These are phyloP conservation scores for Boletus semigastroideus DNA, from an alignment of 1,284 basidiomycete species.

Conservation along the genomic window DNA sequence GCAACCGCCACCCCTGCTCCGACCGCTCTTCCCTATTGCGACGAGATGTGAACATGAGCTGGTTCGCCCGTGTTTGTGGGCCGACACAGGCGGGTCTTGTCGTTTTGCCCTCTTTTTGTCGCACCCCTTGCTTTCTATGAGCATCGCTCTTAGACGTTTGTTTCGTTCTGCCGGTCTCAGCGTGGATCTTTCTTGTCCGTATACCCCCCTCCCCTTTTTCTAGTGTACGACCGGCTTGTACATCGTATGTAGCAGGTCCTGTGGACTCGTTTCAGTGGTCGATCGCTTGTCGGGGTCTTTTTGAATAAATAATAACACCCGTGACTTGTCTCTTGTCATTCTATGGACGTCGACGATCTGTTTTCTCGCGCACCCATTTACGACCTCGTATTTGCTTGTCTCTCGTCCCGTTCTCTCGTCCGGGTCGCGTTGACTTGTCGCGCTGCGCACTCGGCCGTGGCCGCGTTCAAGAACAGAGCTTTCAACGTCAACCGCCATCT, in stretches of 20 bases:
- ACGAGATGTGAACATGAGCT: slow-evolving; percentile 22
- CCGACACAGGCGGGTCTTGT: slow-evolving; percentile 31
- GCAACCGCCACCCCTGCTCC: slow-evolving; percentile 35
- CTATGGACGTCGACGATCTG: slow-evolving; percentile 9
- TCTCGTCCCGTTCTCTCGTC: slow-evolving; percentile 20
- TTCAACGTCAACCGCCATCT: slow-evolving; percentile 31
- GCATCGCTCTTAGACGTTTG: slow-evolving; percentile 4
- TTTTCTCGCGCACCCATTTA: slow-evolving; percentile 24
- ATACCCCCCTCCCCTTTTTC: slow-evolving; percentile 27
- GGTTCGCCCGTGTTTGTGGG: slow-evolving; percentile 10
- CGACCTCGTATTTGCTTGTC: slow-evolving; percentile 15
- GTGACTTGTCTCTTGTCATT: too few species aligned
- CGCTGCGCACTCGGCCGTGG: slow-evolving; percentile 1
- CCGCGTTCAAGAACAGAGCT: slow-evolving; percentile 15
- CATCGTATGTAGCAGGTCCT: slow-evolving; percentile 27
- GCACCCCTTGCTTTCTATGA: background rate
- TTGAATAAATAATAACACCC: too few species aligned
- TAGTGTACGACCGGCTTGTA: slow-evolving; percentile 2
- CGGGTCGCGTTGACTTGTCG: slow-evolving; percentile 18
- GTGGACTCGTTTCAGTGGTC: slow-evolving; percentile 17
- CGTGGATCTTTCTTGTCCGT: slow-evolving; percentile 5
- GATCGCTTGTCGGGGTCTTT: too few species aligned
- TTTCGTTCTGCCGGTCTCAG: background rate
- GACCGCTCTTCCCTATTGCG: slow-evolving; percentile 51
- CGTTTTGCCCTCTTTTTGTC: slow-evolving; percentile 13